Base-by-base conservation (phyloP, 805 yeast genomes). In the Barnettozyma sucrosica region DNA sequence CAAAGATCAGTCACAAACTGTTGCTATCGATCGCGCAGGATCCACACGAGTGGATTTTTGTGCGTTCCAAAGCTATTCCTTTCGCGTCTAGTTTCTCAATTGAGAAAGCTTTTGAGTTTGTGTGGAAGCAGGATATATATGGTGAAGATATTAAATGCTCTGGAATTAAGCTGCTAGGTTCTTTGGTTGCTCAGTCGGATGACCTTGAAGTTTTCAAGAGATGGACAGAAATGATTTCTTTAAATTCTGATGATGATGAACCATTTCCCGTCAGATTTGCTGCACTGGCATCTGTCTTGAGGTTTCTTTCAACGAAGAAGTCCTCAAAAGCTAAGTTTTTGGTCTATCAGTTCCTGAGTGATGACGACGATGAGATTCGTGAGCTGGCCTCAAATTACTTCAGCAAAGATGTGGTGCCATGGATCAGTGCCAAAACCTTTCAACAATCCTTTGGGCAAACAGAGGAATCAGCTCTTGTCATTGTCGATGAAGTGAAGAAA, bases 361-460 rank as follows among this genome's bases (percentile, higher is more conserved):
- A 88, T 62, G 95, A 87, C 56, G 92, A 84, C 54, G 77, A 71
- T 11, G 79, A 73, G 13, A 65, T 85, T 6, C 68, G 95, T 48
- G 63, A 65, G 1, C 16, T 55, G 2, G 75, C 86, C 0, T 69
- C 86, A 0, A 41, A 53, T 1, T 69, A 68, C 46, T 59, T 81
- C 16, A 59, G 71, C 2, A 33, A 49, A 4, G 49, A 68, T 18
- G 58, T 74, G 21, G 66, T 72, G 20, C 69, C 77, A 10, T 59
- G 65, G 37, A 61, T 56, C 24, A 60, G 59, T 8, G 71, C 72
- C 14, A 48, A 52, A 8, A 40, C 41, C 5, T 63, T 70, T 46
- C 36, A 48, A 11, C 18, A 45, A 4, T 30, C 4, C 7, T 55
- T 49, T 39, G 60, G 58, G 9, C 7, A 30, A 1, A 26, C 23